A percentile compares a stretch with the other conserved stretches of the same genome.
Conservation (phyloP, 140 eudicot species). For the Anethum foeniculum region DNA sequence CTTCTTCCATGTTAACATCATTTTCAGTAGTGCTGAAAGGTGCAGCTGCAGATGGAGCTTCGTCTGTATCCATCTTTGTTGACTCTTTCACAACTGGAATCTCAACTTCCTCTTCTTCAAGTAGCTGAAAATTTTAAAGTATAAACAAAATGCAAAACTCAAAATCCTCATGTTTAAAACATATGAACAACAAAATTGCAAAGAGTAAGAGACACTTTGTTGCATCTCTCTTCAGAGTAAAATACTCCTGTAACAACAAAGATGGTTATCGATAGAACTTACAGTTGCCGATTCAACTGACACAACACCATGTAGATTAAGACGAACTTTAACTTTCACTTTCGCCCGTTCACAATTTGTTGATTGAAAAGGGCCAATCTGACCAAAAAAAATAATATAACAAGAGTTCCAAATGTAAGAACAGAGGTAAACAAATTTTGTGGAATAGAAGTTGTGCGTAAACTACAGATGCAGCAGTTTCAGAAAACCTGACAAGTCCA, state of each 20-base stretch:
- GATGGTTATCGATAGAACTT: conserved; percentile 8
- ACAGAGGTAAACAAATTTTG: not conserved
- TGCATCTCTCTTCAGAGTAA: not conserved
- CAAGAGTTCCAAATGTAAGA: not conserved
- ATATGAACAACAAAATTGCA: not conserved
- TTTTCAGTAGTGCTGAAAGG: conserved; percentile 32
- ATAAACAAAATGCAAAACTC: not conserved
- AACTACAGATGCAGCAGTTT: too few species aligned
- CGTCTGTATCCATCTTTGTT: conserved; percentile 68
- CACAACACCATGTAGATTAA: conserved; percentile 80
- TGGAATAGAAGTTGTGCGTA: not conserved
- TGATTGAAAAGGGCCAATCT: conserved; percentile 92
- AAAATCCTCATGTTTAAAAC: not conserved
- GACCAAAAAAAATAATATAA: not conserved
- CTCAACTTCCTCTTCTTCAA: conserved; percentile 85
- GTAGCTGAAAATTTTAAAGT: conserved; percentile 34
- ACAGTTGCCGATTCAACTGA: conserved; percentile 85
- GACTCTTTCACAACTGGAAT: conserved; percentile 71
- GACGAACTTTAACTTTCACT: conserved; percentile 68
- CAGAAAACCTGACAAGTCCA: not conserved
- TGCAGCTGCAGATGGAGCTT: conserved; percentile 40
- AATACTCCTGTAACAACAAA: not conserved
- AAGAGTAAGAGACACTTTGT: not conserved
- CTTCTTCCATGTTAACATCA: conserved; percentile 86
- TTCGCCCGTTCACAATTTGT: conserved; percentile 61